Conservation (phyloP, 1,284 basidiomycete genomes). For the Lignosus rhinocerotis region DNA sequence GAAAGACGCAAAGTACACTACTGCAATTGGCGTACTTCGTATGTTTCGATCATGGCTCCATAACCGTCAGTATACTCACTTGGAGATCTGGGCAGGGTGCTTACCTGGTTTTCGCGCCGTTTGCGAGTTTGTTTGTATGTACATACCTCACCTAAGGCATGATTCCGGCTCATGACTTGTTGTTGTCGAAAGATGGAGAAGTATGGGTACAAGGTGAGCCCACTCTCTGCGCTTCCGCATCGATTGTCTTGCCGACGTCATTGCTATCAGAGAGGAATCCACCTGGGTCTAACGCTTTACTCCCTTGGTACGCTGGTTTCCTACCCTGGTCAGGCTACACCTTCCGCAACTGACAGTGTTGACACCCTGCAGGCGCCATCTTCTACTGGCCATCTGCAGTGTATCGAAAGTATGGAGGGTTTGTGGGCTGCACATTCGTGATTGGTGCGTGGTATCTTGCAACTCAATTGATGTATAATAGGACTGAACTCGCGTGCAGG, state of each 20-base stretch:
- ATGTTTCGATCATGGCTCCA: conserved; percentile 15
- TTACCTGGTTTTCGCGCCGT: conserved; percentile 64
- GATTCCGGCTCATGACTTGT: background rate
- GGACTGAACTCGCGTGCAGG: conserved; percentile 37
- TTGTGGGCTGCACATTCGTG: conserved; percentile 72
- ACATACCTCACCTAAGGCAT: background rate
- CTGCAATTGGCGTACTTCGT: conserved; percentile 87
- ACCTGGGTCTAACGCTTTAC: conserved; percentile 72
- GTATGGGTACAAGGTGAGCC: conserved; percentile 57
- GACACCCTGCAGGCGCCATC: conserved; percentile 50
- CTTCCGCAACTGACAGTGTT: conserved; percentile 4
- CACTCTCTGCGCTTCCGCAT: background rate
- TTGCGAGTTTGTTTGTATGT: conserved; percentile 57
- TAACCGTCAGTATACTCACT: background rate
- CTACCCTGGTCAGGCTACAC: conserved; percentile 5
- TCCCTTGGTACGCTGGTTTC: conserved; percentile 48
- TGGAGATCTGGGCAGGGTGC: conserved; percentile 46
- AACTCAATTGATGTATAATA: background rate
- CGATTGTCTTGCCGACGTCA: conserved; percentile 4
- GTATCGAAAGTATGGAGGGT: conserved; percentile 67
- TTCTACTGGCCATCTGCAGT: conserved; percentile 83
- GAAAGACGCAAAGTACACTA: conserved; percentile 78
- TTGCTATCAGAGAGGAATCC: conserved; percentile 53
- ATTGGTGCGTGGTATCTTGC: conserved; percentile 43
- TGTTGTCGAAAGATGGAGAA: conserved; percentile 48